Percentiles rank a stretch among this genome's conserved stretches.
Evolutionary conservation across 345 rosid genomes (phyloP).

Genomic region (Salix exigua): DNA sequence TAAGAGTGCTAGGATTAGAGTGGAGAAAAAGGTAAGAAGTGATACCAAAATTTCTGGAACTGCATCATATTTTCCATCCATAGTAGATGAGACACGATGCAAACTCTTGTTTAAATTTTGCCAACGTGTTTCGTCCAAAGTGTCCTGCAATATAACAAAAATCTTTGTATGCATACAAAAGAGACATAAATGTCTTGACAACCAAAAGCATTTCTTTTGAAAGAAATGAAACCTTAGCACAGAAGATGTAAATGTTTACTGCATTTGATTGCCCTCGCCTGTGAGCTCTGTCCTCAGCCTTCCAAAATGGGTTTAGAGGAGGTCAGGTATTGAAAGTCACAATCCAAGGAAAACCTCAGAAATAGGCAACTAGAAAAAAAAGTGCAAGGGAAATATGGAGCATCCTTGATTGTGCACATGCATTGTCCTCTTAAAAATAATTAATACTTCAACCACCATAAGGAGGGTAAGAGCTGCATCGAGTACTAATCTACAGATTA

Average conservation of each 20-base stretch:
- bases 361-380: neutral
- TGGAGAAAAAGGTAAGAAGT: neutral
- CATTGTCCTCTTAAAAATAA: no score
- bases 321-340: neutral
- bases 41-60: conserved; percentile 66
- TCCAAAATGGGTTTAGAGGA: conserved; percentile 18
- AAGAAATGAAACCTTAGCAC: conserved; percentile 60
- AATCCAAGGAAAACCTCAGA: neutral
- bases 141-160: conserved; percentile 49
- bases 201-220: neutral
- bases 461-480: no score
- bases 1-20: neutral
- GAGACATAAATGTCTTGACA: conserved; percentile 8
- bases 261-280: conserved; percentile 85
- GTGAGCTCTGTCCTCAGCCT: conserved; percentile 98
- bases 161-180: conserved; percentile 9
- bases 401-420: no score
- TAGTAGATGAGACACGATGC: conserved; percentile 74
- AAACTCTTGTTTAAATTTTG: conserved; percentile 66
- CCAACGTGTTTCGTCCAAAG: conserved; percentile 79
- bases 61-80: conserved; percentile 90
- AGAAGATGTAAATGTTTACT: conserved; percentile 80
- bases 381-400: no score
- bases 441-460: no score
- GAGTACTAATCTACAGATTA: no score